Evolutionary conservation across 1,284 basidiomycete species (phyloP).

Genomic region (Stygiomarasmius scandens): DNA sequence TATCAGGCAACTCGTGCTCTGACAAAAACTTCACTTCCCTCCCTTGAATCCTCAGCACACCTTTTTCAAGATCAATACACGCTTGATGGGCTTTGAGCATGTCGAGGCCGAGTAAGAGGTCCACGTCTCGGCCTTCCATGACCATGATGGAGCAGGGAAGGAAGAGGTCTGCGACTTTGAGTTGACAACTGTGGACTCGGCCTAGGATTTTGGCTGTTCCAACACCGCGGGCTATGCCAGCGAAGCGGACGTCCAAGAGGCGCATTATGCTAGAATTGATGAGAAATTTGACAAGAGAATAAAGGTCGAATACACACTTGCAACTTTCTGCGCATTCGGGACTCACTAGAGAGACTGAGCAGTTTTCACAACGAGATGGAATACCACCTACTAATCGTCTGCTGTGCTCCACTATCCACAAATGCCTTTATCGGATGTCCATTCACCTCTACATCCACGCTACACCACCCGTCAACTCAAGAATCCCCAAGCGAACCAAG

Average conservation of each 20-base stretch:
- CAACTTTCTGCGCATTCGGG: constrained; percentile 94
- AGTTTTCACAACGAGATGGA: constrained; percentile 12
- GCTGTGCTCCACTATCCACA: constrained; percentile 96
- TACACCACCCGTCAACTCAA: too few species aligned
- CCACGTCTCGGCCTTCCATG: constrained; percentile 92
- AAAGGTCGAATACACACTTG: constrained; percentile 57
- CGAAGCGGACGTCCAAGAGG: constrained; percentile 84
- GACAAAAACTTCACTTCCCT: constrained; percentile 86
- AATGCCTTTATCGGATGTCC: constrained; percentile 91
- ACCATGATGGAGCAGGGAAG: constrained; percentile 94
- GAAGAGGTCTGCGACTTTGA: constrained; percentile 83
- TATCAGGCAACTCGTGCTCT: constrained; percentile 93
- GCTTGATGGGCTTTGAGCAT: constrained; percentile 99
- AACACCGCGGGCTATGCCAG: constrained; percentile 93
- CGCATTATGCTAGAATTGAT: constrained; percentile 77
- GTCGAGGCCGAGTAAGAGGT: constrained; percentile 94
- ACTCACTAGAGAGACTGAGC: constrained; percentile 65
- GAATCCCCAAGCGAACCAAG: constrained; percentile 18
- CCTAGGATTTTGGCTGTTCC: constrained; percentile 96
- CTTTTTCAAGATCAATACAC: constrained; percentile 89
- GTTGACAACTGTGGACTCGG: constrained; percentile 90
- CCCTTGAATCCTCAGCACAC: constrained; percentile 86
- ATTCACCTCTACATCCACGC: constrained; percentile 90
- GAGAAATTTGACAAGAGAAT: neutral
- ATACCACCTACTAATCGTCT: constrained; percentile 83